Percentiles rank a stretch among this genome's conserved stretches.
phyloP scores from a whole-genome alignment of 1,284 basidiomycete genomes.

The Malassezia caprae region DNA sequence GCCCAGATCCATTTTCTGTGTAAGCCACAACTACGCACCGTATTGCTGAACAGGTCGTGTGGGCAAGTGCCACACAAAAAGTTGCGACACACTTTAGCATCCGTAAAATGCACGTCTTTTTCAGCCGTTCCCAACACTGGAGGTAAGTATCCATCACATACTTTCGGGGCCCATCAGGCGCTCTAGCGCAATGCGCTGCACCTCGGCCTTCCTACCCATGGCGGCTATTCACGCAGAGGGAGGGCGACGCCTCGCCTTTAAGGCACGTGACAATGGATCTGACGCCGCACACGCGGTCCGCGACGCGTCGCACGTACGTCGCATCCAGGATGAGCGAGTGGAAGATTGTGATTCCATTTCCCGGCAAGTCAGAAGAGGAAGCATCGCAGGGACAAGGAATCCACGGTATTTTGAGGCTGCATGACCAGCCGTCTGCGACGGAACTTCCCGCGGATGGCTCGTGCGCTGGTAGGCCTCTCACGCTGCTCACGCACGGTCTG shows the following conservation, averaged over 20 bases:
- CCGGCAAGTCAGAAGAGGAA: neutral
- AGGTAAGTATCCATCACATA: slow-evolving; percentile 7
- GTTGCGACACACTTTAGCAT: slow-evolving; percentile 98
- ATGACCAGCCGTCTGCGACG: neutral
- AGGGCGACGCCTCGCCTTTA: neutral
- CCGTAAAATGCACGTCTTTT: slow-evolving; percentile 73
- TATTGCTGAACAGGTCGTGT: slow-evolving; percentile 94
- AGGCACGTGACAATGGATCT: slow-evolving; percentile 5
- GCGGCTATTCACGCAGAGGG: neutral
- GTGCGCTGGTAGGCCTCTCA: slow-evolving; percentile 4
- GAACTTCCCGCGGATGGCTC: neutral
- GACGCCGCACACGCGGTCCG: neutral
- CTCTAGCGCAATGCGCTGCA: slow-evolving; percentile 85
- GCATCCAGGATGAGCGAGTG: slow-evolving; percentile 3
- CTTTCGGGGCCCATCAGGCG: slow-evolving; percentile 48
- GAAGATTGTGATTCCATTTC: slow-evolving; percentile 8
- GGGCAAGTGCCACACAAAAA: slow-evolving; percentile 96
- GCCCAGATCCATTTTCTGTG: slow-evolving; percentile 97
- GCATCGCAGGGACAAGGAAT: neutral
- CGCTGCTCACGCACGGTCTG: slow-evolving; percentile 13
- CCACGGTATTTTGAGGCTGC: slow-evolving; percentile 2
- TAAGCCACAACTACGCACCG: slow-evolving; percentile 56
- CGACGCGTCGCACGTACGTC: neutral
- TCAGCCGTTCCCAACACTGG: slow-evolving; percentile 42
- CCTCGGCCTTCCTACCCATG: slow-evolving; percentile 54